phyloP scores from a whole-genome alignment of 768 basidiomycete species.

The Lentinus brumalis region DNA sequence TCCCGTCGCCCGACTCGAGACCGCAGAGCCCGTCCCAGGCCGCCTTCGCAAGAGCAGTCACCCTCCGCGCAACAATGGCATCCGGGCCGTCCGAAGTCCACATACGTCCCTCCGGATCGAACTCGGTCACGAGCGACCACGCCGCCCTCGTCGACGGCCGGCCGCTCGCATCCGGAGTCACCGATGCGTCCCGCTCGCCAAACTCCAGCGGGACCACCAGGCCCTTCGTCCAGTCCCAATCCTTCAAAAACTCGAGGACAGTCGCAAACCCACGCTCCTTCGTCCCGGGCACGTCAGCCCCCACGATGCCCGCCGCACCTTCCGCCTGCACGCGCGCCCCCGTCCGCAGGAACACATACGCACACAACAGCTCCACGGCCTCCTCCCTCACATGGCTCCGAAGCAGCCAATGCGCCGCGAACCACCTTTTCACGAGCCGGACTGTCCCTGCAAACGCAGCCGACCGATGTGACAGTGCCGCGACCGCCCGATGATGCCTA shows the following conservation, averaged over 20 bases:
- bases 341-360: constrained; percentile 70
- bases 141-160: constrained; percentile 24
- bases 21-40: constrained; percentile 62
- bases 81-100: constrained; percentile 78
- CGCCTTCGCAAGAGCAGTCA: constrained; percentile 74
- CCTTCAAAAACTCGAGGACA: constrained; percentile 70
- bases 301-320: constrained; percentile 33
- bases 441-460: constrained; percentile 83
- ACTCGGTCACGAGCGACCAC: constrained; percentile 80
- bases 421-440: constrained; percentile 90
- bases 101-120: constrained; percentile 69
- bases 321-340: constrained; percentile 33
- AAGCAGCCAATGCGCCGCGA: constrained; percentile 88
- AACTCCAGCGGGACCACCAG: constrained; percentile 74
- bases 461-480: constrained; percentile 76
- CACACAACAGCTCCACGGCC: constrained; percentile 84
- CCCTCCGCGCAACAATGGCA: constrained; percentile 69
- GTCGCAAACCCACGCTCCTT: constrained; percentile 81
- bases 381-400: constrained; percentile 73
- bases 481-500: constrained; percentile 82
- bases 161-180: neutral
- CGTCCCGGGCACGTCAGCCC: constrained; percentile 61
- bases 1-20: constrained; percentile 49
- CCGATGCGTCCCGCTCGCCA: constrained; percentile 36
- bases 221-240: constrained; percentile 83